Conservation (phyloP, 2,329 filamentous ascomycete species). For the Diaporthe batatas region DNA sequence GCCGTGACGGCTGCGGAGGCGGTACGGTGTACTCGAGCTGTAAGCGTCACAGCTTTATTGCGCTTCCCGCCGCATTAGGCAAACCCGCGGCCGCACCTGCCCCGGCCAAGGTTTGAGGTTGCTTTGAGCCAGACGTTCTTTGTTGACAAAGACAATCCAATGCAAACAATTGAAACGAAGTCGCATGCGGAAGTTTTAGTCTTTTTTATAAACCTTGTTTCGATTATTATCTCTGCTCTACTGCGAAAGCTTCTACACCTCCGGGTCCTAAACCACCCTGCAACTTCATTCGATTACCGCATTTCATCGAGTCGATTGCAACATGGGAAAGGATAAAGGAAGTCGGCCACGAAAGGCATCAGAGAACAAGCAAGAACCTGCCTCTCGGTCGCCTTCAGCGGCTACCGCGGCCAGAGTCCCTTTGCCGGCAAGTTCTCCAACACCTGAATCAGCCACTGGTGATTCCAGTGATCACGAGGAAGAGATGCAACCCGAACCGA, state of each 20-base stretch:
- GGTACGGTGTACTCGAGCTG: background rate
- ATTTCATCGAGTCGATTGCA: background rate
- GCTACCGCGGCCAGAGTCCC: background rate
- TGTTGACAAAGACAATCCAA: background rate
- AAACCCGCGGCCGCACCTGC: background rate
- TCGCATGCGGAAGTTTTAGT: constrained; percentile 1
- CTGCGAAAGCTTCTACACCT: background rate
- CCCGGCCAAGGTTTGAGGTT: background rate
- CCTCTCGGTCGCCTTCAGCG: background rate
- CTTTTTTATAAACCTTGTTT: background rate
- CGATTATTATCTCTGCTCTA: background rate
- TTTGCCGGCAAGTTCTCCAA: background rate
- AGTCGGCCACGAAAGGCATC: background rate
- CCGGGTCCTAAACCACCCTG: background rate
- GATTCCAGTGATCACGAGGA: background rate
- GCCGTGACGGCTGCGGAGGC: background rate
- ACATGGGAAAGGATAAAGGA: constrained; percentile 3
- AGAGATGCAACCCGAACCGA: background rate
- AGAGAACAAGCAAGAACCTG: background rate
- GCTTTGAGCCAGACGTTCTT: background rate
- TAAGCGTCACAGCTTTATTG: background rate
- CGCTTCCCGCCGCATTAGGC: constrained; percentile 5
- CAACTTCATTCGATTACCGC: background rate
- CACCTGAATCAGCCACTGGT: background rate
- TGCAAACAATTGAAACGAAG: background rate